These are phyloP conservation scores for Papilionanthe hybrid DNA, from an alignment of 116 monocot genomes.

Conservation along the genomic window DNA sequence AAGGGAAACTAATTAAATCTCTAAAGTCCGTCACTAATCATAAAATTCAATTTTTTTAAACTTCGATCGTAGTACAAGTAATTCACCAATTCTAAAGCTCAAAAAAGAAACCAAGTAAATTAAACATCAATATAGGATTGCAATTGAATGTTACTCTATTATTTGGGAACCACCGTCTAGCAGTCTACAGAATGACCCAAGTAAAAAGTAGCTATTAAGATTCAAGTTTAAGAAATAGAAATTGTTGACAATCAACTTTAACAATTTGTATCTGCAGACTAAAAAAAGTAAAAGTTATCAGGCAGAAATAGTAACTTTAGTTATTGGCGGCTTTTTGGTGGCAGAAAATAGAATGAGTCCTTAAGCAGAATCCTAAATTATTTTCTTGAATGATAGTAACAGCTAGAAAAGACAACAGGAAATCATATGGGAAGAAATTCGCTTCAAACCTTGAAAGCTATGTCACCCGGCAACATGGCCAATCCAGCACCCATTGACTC, in stretches of 20 bases:
- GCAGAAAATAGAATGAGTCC: not conserved
- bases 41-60: not conserved
- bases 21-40: not conserved
- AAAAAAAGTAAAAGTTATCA: not conserved
- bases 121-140: not conserved
- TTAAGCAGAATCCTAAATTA: not conserved
- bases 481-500: conserved; percentile 99
- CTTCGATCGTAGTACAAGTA: not conserved
- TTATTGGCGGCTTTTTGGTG: not conserved
- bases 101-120: not conserved
- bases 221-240: not conserved
- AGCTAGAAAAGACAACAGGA: not conserved
- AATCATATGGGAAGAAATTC: not conserved
- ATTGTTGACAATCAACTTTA: not conserved
- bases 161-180: not conserved
- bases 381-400: not conserved
- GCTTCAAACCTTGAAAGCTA: conserved; percentile 85
- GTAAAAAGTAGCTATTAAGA: not conserved
- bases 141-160: not conserved
- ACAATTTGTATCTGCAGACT: not conserved
- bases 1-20: not conserved
- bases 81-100: not conserved
- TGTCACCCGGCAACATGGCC: conserved; percentile 96
- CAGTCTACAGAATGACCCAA: not conserved
- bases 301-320: not conserved